Percentiles rank a stretch among this genome's conserved stretches.
Evolutionary conservation across 148 eudicot species (phyloP).

Genomic region (Oxyria digyna): DNA sequence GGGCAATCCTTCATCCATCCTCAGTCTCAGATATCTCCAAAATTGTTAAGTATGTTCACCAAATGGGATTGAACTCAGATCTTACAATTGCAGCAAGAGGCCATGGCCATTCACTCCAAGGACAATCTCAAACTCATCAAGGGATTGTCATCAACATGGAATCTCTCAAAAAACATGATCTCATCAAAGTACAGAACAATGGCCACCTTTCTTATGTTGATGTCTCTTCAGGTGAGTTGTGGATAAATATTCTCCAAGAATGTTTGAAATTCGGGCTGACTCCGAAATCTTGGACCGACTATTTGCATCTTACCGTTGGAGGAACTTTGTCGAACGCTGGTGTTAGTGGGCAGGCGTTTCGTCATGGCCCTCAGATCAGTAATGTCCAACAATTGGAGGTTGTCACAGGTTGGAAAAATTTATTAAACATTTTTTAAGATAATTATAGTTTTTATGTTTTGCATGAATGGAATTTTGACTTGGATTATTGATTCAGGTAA

Average conservation of each 20-base stretch:
- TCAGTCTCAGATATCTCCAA: constrained; percentile 68
- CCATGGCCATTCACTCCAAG: constrained; percentile 86
- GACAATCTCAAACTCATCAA: constrained; percentile 64
- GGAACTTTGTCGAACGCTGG: constrained; percentile 96
- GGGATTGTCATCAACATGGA: constrained; percentile 85
- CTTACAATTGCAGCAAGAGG: constrained; percentile 87
- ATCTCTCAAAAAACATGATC: constrained; percentile 34
- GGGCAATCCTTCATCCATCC: constrained; percentile 57
- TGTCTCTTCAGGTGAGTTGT: constrained; percentile 75
- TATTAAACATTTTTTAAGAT: background rate
- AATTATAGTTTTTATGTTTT: background rate
- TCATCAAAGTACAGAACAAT: constrained; percentile 29
- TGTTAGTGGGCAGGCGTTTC: constrained; percentile 87
- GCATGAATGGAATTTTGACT: background rate
- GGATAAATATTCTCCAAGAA: constrained; percentile 82
- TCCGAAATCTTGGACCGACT: constrained; percentile 96
- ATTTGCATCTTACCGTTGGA: constrained; percentile 86
- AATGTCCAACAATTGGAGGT: constrained; percentile 77
- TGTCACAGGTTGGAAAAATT: constrained; percentile 57
- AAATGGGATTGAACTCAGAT: constrained; percentile 47
- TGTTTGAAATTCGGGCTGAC: constrained; percentile 64
- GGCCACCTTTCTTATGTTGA: constrained; percentile 59
- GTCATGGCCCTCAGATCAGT: constrained; percentile 82
- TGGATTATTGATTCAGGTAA: constrained; percentile 38
- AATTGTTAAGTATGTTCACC: constrained; percentile 36